Conservation (phyloP, 345 rosid genomes). For the Sisymbrium altissimum region DNA sequence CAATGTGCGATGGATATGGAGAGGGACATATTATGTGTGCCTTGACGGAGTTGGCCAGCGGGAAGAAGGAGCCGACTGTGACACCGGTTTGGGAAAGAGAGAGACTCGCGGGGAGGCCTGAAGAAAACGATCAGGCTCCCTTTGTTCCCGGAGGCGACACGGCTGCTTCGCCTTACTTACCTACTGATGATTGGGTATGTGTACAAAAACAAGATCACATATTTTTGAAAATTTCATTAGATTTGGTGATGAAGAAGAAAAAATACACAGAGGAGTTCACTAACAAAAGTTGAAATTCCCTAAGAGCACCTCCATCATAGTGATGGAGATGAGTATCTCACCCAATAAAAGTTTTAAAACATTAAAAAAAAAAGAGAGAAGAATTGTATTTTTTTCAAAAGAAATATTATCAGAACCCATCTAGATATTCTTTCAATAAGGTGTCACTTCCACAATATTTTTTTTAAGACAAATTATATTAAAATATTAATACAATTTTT, state of each 20-base stretch:
- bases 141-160: not conserved
- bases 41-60: slow-evolving; percentile 40
- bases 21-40: slow-evolving; percentile 42
- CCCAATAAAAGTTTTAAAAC: too few relatives aligned
- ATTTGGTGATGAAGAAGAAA: not conserved
- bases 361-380: too few relatives aligned
- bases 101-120: slow-evolving; percentile 21
- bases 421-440: too few relatives aligned
- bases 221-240: not conserved
- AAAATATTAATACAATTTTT: too few relatives aligned
- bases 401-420: too few relatives aligned
- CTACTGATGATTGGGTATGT: slow-evolving; percentile 27
- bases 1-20: slow-evolving; percentile 55
- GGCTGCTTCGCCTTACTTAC: slow-evolving; percentile 35
- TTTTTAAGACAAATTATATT: too few relatives aligned
- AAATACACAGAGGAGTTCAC: not conserved
- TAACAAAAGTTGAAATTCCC: too few relatives aligned
- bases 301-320: too few relatives aligned
- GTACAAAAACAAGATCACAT: not conserved
- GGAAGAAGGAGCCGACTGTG: slow-evolving; percentile 27
- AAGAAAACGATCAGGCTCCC: not conserved
- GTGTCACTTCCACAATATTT: too few relatives aligned
- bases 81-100: slow-evolving; percentile 50
- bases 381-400: too few relatives aligned
- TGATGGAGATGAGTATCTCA: too few relatives aligned